Percentiles rank a stretch among this genome's conserved stretches.
These are phyloP conservation scores for Solidago caesia DNA, from an alignment of 129 eudicot species.

Conservation along the genomic window DNA sequence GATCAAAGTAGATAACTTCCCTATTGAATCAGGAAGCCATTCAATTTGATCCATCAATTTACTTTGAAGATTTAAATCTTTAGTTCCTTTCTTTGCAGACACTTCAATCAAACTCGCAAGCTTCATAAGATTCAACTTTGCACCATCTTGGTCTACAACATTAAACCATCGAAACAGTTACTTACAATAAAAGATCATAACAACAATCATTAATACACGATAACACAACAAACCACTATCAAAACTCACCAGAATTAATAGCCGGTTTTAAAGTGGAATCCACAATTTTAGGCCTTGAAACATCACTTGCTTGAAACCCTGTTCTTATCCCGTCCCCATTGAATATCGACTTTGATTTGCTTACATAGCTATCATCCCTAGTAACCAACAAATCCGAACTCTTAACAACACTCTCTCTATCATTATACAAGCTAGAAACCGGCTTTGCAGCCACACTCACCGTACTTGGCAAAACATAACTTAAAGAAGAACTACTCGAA, in stretches of 20 bases:
- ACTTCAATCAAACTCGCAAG: slow-evolving; percentile 82
- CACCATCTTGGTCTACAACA: slow-evolving; percentile 57
- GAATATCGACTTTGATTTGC: slow-evolving; percentile 46
- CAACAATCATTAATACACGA: neutral
- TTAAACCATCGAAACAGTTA: slow-evolving; percentile 13
- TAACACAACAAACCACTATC: neutral
- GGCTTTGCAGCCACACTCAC: slow-evolving; percentile 22
- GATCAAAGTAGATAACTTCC: slow-evolving; percentile 68
- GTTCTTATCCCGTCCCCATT: slow-evolving; percentile 47
- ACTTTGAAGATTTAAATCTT: slow-evolving; percentile 58
- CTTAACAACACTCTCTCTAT: slow-evolving; percentile 45
- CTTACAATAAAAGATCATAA: no score
- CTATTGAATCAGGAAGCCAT: slow-evolving; percentile 93
- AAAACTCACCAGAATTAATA: slow-evolving; percentile 47
- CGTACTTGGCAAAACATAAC: slow-evolving; percentile 30
- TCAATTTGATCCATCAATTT: slow-evolving; percentile 79
- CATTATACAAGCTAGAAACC: slow-evolving; percentile 41
- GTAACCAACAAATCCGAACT: slow-evolving; percentile 38
- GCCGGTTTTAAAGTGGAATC: slow-evolving; percentile 65
- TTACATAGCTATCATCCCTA: slow-evolving; percentile 75
- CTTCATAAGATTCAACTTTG: slow-evolving; percentile 76
- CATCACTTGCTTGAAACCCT: slow-evolving; percentile 53
- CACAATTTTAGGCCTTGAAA: slow-evolving; percentile 49
- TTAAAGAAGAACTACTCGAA: slow-evolving; percentile 29
- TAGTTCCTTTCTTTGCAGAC: slow-evolving; percentile 70